Evolutionary conservation across 73 alveolate species (phyloP).

Genomic region (Paramecium octaurelia): DNA sequence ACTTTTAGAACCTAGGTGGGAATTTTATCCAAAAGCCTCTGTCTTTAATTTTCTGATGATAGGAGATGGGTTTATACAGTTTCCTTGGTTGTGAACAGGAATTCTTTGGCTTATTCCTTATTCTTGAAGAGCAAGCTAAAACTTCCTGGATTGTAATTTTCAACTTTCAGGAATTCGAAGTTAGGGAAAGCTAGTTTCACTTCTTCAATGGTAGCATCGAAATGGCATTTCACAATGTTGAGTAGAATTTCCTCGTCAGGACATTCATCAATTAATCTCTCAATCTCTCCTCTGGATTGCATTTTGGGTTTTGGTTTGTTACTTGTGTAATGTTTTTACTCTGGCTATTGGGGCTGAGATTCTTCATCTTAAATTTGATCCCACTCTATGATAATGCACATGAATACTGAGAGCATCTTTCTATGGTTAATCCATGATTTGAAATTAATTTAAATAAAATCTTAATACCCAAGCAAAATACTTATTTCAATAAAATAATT

Average conservation of each 20-base stretch:
- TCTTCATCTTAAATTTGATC: conserved; percentile 11
- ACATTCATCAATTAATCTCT: background rate
- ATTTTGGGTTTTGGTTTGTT: background rate
- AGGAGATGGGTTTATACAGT: background rate
- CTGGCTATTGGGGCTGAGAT: background rate
- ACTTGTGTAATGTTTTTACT: background rate
- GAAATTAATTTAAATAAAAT: background rate
- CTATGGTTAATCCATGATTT: background rate
- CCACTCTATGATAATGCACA: background rate
- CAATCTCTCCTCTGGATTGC: conserved; percentile 38
- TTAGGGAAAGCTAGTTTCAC: background rate
- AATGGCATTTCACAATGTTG: conserved; percentile 26
- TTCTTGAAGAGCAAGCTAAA: background rate
- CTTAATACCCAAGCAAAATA: background rate
- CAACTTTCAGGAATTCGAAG: background rate
- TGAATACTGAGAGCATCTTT: background rate
- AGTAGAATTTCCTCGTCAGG: conserved; percentile 15
- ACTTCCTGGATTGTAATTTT: conserved; percentile 41
- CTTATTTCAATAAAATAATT: background rate
- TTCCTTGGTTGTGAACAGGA: conserved; percentile 18
- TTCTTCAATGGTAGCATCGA: conserved; percentile 31
- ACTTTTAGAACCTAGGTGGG: conserved; percentile 4
- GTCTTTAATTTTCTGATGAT: background rate
- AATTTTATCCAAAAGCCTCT: conserved; percentile 42
- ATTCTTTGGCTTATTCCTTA: conserved; percentile 33